Percentiles rank a stretch among this genome's conserved stretches.
phyloP scores from a whole-genome alignment of 2,329 filamentous ascomycete species.

The Clonostachys rhizophaga region DNA sequence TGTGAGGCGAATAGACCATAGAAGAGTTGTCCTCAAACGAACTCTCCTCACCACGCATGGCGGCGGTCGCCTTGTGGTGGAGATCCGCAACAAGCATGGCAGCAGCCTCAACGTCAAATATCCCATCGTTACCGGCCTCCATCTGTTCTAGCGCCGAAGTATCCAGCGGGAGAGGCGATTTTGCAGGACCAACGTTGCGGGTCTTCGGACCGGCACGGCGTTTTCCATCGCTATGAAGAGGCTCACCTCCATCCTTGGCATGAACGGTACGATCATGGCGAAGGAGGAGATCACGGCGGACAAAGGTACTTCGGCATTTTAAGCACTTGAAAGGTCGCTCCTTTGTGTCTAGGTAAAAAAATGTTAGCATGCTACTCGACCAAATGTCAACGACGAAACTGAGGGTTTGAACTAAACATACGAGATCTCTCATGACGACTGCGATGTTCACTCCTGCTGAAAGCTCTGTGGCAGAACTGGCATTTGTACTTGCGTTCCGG shows the following conservation, averaged over 20 bases:
- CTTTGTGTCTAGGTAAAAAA: constrained; percentile 72
- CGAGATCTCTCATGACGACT: constrained; percentile 96
- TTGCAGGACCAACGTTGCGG: constrained; percentile 61
- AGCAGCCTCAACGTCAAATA: constrained; percentile 94
- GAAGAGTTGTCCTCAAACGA: constrained; percentile 53
- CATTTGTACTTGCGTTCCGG: constrained; percentile 99
- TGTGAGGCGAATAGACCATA: constrained; percentile 70
- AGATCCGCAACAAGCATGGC: constrained; percentile 98
- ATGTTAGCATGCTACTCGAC: constrained; percentile 14
- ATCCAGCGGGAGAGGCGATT: constrained; percentile 75
- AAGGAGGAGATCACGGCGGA: constrained; percentile 91
- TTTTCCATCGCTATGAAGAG: constrained; percentile 91
- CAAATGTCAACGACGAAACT: constrained; percentile 1
- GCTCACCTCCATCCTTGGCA: constrained; percentile 93
- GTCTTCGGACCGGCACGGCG: constrained; percentile 71
- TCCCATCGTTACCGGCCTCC: constrained; percentile 82
- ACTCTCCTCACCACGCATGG: constrained; percentile 54
- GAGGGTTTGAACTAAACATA: constrained; percentile 54
- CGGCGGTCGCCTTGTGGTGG: constrained; percentile 84
- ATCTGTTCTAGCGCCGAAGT: constrained; percentile 87
- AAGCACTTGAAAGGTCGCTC: constrained; percentile 97
- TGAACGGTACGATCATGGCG: constrained; percentile 98
- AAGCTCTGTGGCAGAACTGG: constrained; percentile 96
- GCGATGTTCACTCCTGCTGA: constrained; percentile 94
- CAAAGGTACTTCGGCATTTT: constrained; percentile 98